phyloP scores from a whole-genome alignment of 2,329 filamentous ascomycete species.

The Aspergillus sojae region DNA sequence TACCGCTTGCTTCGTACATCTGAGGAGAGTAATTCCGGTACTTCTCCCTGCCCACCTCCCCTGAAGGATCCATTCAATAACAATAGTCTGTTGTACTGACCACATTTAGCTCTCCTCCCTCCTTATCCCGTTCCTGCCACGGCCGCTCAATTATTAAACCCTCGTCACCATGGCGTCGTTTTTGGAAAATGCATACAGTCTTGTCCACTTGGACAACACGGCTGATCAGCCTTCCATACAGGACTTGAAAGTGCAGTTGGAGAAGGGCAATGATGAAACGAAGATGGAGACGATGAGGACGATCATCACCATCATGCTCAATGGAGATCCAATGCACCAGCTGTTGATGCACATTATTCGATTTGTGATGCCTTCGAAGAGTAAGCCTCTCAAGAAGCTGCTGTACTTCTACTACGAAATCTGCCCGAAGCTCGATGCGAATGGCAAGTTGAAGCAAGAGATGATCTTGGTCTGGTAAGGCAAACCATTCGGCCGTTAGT shows the following conservation, averaged over 20 bases:
- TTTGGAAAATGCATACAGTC: conserved; percentile 90
- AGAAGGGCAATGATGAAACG: conserved; percentile 89
- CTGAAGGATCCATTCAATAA: conserved; percentile 23
- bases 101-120: conserved; percentile 36
- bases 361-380: conserved; percentile 98
- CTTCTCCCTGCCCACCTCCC: conserved; percentile 19
- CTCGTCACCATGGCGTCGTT: conserved; percentile 81
- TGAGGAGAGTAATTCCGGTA: conserved; percentile 34
- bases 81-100: conserved; percentile 34
- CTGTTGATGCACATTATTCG: conserved; percentile 99
- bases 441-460: conserved; percentile 96
- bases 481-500: conserved; percentile 10
- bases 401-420: conserved; percentile 99
- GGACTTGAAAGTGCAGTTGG: conserved; percentile 88
- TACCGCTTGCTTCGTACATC: conserved; percentile 25
- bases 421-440: conserved; percentile 90
- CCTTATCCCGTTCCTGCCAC: conserved; percentile 26
- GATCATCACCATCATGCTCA: conserved; percentile 96
- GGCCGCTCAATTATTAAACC: conserved; percentile 13
- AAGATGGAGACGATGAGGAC: conserved; percentile 97
- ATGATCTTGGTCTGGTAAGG: conserved; percentile 97
- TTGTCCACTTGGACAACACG: conserved; percentile 97
- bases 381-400: conserved; percentile 94
- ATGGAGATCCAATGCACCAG: conserved; percentile 92
- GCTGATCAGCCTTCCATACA: conserved; percentile 87